Evolutionary conservation across 495 filamentous ascomycete species (phyloP).

Genomic region (Aspergillus campestris): DNA sequence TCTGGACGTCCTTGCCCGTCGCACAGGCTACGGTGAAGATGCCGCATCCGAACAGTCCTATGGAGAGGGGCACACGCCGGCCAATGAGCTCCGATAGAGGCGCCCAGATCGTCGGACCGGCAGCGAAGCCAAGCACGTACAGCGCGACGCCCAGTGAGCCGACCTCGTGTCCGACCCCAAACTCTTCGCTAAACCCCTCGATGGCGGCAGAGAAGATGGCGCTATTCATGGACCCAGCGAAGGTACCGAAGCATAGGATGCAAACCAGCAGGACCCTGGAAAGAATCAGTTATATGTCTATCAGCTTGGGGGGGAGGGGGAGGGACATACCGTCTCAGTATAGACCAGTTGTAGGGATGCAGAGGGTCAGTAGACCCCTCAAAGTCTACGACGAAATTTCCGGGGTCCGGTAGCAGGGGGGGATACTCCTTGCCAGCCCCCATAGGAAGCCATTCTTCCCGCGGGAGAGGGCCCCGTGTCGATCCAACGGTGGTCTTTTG

Average conservation of each 20-base stretch:
- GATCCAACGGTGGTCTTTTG: slow-evolving; percentile 20
- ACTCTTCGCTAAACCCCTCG: slow-evolving; percentile 31
- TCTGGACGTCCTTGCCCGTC: slow-evolving; percentile 49
- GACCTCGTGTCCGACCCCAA: slow-evolving; percentile 39
- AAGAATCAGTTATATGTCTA: neutral
- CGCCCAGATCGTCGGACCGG: slow-evolving; percentile 50
- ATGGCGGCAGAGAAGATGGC: slow-evolving; percentile 48
- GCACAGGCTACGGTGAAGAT: slow-evolving; percentile 50
- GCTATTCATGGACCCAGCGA: slow-evolving; percentile 44
- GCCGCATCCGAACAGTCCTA: slow-evolving; percentile 42
- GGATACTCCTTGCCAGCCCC: slow-evolving; percentile 33
- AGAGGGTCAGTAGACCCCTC: slow-evolving; percentile 40
- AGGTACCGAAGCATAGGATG: slow-evolving; percentile 41
- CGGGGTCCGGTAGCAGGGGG: slow-evolving; percentile 25
- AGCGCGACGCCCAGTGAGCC: slow-evolving; percentile 45
- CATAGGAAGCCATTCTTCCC: slow-evolving; percentile 16
- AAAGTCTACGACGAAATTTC: slow-evolving; percentile 46
- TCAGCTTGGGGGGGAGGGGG: slow-evolving; percentile 5
- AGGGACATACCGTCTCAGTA: slow-evolving; percentile 20
- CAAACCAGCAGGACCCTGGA: slow-evolving; percentile 19
- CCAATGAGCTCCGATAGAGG: slow-evolving; percentile 76
- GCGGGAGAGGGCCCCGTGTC: slow-evolving; percentile 12
- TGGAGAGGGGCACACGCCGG: slow-evolving; percentile 43
- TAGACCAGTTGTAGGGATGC: slow-evolving; percentile 47
- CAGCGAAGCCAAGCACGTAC: slow-evolving; percentile 45